Evolutionary conservation across 345 rosid genomes (phyloP).

Genomic region (Geranium rotundifolium): DNA sequence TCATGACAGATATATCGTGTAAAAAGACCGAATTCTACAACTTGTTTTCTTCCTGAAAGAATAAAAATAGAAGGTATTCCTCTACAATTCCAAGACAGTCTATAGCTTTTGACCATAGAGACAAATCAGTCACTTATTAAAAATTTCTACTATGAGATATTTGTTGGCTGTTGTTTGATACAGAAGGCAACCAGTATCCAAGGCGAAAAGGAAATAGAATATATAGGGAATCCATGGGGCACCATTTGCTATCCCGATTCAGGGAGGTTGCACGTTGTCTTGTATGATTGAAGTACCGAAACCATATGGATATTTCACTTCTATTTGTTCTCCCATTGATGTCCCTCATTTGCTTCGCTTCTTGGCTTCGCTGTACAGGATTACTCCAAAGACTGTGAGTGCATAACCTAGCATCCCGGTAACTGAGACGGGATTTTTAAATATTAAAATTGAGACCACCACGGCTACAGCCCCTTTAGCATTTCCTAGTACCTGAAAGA

Average conservation of each 20-base stretch:
- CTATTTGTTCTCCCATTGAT: too few relatives aligned
- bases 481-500: conserved; percentile 83
- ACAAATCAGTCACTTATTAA: not conserved
- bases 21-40: not conserved
- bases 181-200: too few relatives aligned
- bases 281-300: not conserved
- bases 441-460: conserved; percentile 87
- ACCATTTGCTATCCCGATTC: not conserved
- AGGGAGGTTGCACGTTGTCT: not conserved
- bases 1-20: not conserved
- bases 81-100: not conserved
- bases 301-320: not conserved
- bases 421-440: conserved; percentile 92
- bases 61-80: not conserved
- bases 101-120: not conserved
- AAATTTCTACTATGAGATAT: not conserved
- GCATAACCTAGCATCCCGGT: conserved; percentile 96
- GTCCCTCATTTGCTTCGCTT: conserved; percentile 65
- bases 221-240: not conserved
- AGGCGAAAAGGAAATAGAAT: not conserved
- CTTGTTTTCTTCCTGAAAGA: not conserved
- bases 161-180: too few relatives aligned
- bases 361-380: conserved; percentile 96
- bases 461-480: conserved; percentile 99
- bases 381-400: conserved; percentile 80